Evolutionary conservation across 2,329 filamentous ascomycete genomes (phyloP), one percentile per base, ranked within the genome.

Genomic region (Biscogniauxia marginata): DNA sequence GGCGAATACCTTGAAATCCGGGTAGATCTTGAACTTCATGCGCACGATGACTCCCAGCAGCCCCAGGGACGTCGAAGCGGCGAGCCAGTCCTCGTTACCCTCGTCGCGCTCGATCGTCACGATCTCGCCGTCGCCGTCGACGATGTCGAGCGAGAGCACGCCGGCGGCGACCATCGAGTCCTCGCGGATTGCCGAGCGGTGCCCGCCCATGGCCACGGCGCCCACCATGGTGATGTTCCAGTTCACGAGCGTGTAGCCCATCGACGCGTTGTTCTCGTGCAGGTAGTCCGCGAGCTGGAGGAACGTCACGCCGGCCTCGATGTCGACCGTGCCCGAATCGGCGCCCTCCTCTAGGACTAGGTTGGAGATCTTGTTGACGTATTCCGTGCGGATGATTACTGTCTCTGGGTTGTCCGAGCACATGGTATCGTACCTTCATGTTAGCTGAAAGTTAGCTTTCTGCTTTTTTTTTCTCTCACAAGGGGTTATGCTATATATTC

Each of bases 161-260:
- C 78, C 79, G 0, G 78, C 77, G 3, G 78, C 77, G 3, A 82
- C 79, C 67, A 78, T 79, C 4, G 78, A 77, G 23, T 79, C 73
- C 59, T 80, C 77, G 11, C 76, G 68, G 16, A 81, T 70, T 16
- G 77, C 77, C 0, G 74, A 77, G 13, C 79, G 73, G 60, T 82
- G 79, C 3, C 78, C 79, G 1, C 79, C 79, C 79, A 82, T 82
- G 3, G 79, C 79, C 3, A 81, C 74, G 43, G 75, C 76, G 13
- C 79, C 79, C 0, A 76, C 79, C 34, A 81, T 70, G 4, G 75
- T 79, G 53, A 81, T 81, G 58, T 81, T 81, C 79, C 79, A 82
- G 63, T 81, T 82, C 4, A 81, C 78, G 3, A 82, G 68, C 0
- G 78, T 78, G 52, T 79, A 80, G 18, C 79, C 79, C 46, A 80